phyloP scores from a whole-genome alignment of 371 early-diverging fungal species.

The Conidiobolus coronatus region DNA sequence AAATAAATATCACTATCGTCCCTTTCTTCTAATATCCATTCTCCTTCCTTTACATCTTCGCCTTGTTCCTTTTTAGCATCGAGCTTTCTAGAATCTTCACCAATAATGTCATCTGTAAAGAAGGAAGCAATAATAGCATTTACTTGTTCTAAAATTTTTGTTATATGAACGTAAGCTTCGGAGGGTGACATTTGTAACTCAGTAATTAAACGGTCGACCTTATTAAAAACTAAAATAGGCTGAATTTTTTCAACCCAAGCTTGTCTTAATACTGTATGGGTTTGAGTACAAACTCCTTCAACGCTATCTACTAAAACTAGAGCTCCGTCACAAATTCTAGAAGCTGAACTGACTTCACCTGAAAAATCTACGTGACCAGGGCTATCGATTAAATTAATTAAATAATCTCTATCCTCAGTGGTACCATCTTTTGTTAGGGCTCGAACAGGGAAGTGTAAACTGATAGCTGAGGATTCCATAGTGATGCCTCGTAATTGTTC shows the following conservation, averaged over 20 bases:
- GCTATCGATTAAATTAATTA: slow-evolving; percentile 96
- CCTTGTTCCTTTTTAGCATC: slow-evolving; percentile 22
- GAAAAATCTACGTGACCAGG: slow-evolving; percentile 99
- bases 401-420: slow-evolving; percentile 25
- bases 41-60: slow-evolving; percentile 17
- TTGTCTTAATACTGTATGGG: slow-evolving; percentile 83
- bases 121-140: slow-evolving; percentile 90
- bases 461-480: slow-evolving; percentile 95
- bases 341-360: slow-evolving; percentile 88
- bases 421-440: no score
- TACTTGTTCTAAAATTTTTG: slow-evolving; percentile 80
- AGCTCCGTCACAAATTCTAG: slow-evolving; percentile 90
- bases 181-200: slow-evolving; percentile 76
- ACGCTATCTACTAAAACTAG: slow-evolving; percentile 95
- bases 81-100: slow-evolving; percentile 55
- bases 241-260: slow-evolving; percentile 76
- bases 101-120: slow-evolving; percentile 67
- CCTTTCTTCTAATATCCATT: slow-evolving; percentile 68
- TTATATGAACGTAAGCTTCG: slow-evolving; percentile 80
- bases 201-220: slow-evolving; percentile 89
- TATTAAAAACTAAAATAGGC: slow-evolving; percentile 94
- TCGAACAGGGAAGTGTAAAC: slow-evolving; percentile 56
- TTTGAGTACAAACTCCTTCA: slow-evolving; percentile 98
- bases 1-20: slow-evolving; percentile 88
- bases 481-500: slow-evolving; percentile 99